Evolutionary conservation across 1,284 basidiomycete species (phyloP).

Genomic region (Boletus sp.): DNA sequence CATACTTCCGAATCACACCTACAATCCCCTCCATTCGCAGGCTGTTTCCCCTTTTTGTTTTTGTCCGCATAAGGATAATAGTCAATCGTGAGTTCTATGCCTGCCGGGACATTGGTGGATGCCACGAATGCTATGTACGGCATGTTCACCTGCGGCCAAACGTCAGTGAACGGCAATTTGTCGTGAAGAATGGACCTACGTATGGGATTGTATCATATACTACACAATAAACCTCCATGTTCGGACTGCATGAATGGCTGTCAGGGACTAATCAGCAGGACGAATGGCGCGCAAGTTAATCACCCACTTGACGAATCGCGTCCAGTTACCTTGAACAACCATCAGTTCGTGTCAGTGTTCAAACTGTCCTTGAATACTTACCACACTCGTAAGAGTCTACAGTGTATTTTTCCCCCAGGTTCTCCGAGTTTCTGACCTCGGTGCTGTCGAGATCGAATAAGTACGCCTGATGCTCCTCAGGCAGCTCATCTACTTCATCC

Average conservation of each 20-base stretch:
- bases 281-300: not conserved
- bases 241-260: constrained; percentile 66
- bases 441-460: constrained; percentile 58
- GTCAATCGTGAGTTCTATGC: constrained; percentile 59
- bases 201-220: constrained; percentile 57
- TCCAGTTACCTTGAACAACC: constrained; percentile 58
- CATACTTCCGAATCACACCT: constrained; percentile 21
- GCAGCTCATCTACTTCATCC: constrained; percentile 36
- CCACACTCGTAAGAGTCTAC: constrained; percentile 50
- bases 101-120: constrained; percentile 41
- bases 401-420: constrained; percentile 37
- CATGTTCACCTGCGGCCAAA: constrained; percentile 45
- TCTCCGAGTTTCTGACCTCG: constrained; percentile 38
- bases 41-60: constrained; percentile 25
- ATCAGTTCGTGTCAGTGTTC: constrained; percentile 2
- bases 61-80: constrained; percentile 47
- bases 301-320: constrained; percentile 64
- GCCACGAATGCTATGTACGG: constrained; percentile 60
- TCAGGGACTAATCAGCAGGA: constrained; percentile 4
- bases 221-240: constrained; percentile 51
- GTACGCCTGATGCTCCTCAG: constrained; percentile 39
- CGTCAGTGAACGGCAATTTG: not conserved
- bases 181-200: constrained; percentile 33
- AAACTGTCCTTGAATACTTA: constrained; percentile 24
- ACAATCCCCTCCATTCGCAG: constrained; percentile 20